Evolutionary conservation across 257 asterid genomes (phyloP), one percentile per base, ranked within the genome.

Genomic region (Phtheirospermum japonicum): DNA sequence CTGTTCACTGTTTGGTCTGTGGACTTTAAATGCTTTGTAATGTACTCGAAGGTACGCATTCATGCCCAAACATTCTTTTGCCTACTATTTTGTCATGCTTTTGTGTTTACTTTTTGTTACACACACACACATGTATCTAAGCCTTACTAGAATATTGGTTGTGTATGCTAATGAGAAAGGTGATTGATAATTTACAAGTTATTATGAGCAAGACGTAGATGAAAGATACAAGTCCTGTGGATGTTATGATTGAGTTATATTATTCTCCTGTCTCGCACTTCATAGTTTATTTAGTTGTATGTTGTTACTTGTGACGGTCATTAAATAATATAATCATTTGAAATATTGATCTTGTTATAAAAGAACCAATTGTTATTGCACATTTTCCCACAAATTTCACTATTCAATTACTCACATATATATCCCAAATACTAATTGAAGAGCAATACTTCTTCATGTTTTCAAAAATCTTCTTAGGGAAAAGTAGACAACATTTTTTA

Each of bases 1-100:
- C 87, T 93, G 68, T 93, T 93, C 83, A 93, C 95, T 9, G 94
- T 85, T 65, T 93, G 99, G 99, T 66, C 96, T 5, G 88, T 93
- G 74, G 95, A 80, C 68, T 89, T 93, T 76, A 87, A 81, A 71
- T 85, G 99, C 82, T 80, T 89, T 37, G 71, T 82, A 67, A 88
- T 83, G 74, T 89, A 76, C 68, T 80, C 96, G n/a, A 89, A 87
- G 99, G 99, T 92, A 55, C 55, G 7, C 4, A 2, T 30, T 57
- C 11, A 8, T 49, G 49, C 36, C 37, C 52, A 7, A 12, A 10
- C 50, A 34, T 54, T 68, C 7, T 57, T 61, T 51, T 50, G 45
- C 40, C 42, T 17, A 19, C 39, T 57, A 16, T n/a, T n/a, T 49
- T 59, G 40, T 26, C 62, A 48, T 54, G 42, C 63, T 17, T 20